phyloP scores from a whole-genome alignment of 202 grass and related monocot species.

The Schoenoplectus tabernaemontani region DNA sequence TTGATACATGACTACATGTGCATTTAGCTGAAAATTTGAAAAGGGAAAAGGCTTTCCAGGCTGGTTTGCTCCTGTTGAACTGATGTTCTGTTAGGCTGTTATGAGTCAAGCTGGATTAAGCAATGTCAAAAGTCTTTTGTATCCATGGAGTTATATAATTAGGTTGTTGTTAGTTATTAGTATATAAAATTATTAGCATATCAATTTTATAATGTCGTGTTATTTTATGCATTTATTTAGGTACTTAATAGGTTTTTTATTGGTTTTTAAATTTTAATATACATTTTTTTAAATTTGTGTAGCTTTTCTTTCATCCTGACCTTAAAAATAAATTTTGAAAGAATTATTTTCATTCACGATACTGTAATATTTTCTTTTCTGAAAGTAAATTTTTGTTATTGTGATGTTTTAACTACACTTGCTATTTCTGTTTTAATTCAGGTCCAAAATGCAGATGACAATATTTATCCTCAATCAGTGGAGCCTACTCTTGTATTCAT shows the following conservation, averaged over 20 bases:
- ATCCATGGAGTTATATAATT: not conserved
- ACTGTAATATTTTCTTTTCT: too few relatives aligned
- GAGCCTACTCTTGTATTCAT: constrained; percentile 80
- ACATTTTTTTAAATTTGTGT: not conserved
- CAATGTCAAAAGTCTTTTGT: not conserved
- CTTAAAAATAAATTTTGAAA: not conserved
- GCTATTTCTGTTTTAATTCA: constrained; percentile 30
- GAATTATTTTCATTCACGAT: not conserved
- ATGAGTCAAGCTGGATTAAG: not conserved
- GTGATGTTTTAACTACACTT: too few relatives aligned
- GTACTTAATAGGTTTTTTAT: too few relatives aligned
- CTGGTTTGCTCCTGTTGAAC: not conserved
- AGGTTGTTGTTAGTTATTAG: not conserved
- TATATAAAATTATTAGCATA: not conserved
- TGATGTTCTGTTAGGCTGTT: constrained; percentile 1
- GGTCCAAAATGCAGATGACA: constrained; percentile 96
- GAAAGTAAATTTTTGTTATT: too few relatives aligned
- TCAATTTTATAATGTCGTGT: not conserved
- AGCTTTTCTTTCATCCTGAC: not conserved
- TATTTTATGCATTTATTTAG: too few relatives aligned
- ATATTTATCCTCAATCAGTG: constrained; percentile 57
- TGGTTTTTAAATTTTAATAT: too few relatives aligned
- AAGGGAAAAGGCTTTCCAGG: not conserved
- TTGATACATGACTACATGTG: not conserved
- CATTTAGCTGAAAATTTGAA: not conserved